Evolutionary conservation across 371 early-diverging fungal species (phyloP), one percentile per base, ranked within the genome.

Genomic region (Massospora cicadina): DNA sequence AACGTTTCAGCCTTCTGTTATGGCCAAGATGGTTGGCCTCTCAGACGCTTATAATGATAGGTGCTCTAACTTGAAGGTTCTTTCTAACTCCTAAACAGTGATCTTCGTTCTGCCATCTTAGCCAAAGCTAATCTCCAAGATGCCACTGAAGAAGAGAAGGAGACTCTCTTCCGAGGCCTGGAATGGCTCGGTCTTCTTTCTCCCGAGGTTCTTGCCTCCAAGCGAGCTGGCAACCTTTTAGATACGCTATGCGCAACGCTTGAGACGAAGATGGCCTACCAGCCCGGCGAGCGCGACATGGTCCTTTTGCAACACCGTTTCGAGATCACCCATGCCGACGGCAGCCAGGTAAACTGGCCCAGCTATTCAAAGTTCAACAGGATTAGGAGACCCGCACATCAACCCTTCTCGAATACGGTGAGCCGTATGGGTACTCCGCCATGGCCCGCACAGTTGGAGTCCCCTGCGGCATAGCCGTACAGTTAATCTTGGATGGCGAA

Each of bases 401-500:
- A 1, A 94, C 97, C 25, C 72, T 95, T 64, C 75, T 95, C 64
- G 89, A 89, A 66, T 98, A 90, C 71, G 98, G 97, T 66, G 85
- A 87, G 59, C 90, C 91, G 13, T 76, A 79, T 65, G 91, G 89
- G n/a, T 65, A 70, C 26, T 81, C 88, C 56, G 95, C 97, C 54
- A 98, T 98, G 98, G 96, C 98, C 54, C 90, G 81, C 69, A 91
- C 96, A n/a, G 98, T 98, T 30, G 97, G 97, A 67, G 81, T 91
- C 54, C 98, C 98, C 54, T 93, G 93, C 66, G 98, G 92, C 71
- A 93, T 98, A 73, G 95, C 93, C 29, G 82, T 86, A 7, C 89
- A 95, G 73, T 76, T 95, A 69, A 77, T 98, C 3, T 76, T 98
- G 68, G 87, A 93, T 68, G 91, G 92, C 25, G 71, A 71, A 1